phyloP scores from a whole-genome alignment of 371 early-diverging fungal genomes.

The Capillidium heterosporum region DNA sequence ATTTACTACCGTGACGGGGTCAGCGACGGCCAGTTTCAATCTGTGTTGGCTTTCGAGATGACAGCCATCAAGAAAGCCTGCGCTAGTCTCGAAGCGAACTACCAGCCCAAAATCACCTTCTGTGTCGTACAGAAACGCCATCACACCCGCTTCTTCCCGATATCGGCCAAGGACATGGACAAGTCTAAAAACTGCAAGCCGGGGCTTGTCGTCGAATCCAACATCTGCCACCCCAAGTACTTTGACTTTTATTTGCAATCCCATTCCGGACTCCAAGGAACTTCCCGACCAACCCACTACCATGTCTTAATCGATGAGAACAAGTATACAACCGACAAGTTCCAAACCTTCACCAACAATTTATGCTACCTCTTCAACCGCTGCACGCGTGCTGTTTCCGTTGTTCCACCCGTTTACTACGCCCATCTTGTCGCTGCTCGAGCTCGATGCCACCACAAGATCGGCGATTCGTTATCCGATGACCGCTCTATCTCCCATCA shows the following conservation, averaged over 20 bases:
- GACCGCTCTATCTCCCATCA: too few species aligned
- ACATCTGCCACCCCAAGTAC: conserved; percentile 61
- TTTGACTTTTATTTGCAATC: conserved; percentile 83
- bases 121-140: conserved; percentile 93
- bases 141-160: conserved; percentile 84
- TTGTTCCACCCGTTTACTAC: conserved; percentile 66
- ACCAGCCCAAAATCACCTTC: conserved; percentile 62
- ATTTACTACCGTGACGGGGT: conserved; percentile 91
- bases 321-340: conserved; percentile 33
- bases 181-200: conserved; percentile 56
- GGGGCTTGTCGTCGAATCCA: conserved; percentile 85
- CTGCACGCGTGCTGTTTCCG: conserved; percentile 62
- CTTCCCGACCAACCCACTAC: conserved; percentile 72
- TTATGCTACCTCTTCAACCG: conserved; percentile 69
- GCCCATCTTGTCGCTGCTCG: conserved; percentile 68
- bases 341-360: conserved; percentile 56
- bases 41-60: conserved; percentile 66
- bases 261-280: conserved; percentile 65
- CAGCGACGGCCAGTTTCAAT: conserved; percentile 74
- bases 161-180: conserved; percentile 33
- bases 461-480: too few species aligned
- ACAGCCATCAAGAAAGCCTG: conserved; percentile 64
- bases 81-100: conserved; percentile 32
- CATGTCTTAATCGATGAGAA: conserved; percentile 62
- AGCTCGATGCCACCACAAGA: conserved; percentile 51